Conservation (phyloP, 2,329 filamentous ascomycete species). For the Penicillium sp. region DNA sequence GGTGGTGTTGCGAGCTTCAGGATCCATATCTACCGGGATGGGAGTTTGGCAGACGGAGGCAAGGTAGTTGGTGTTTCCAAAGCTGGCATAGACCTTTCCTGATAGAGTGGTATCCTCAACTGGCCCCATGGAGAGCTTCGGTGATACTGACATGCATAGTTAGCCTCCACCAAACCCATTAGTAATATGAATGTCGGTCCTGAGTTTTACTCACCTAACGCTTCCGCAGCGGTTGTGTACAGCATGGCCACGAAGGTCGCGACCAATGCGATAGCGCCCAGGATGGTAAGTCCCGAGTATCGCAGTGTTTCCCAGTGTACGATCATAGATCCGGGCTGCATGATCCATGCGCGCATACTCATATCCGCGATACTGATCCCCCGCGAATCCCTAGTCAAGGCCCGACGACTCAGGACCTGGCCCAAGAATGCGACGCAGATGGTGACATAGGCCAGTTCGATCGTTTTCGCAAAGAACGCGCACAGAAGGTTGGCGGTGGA, state of each 20-base stretch:
- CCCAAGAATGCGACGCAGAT: slow-evolving; percentile 76
- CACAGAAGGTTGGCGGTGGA: slow-evolving; percentile 69
- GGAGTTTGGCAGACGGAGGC: slow-evolving; percentile 64
- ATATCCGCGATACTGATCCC: slow-evolving; percentile 78
- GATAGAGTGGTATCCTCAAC: slow-evolving; percentile 56
- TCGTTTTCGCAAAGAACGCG: slow-evolving; percentile 73
- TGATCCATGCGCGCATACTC: slow-evolving; percentile 76
- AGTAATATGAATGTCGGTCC: background rate
- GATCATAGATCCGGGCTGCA: slow-evolving; percentile 73
- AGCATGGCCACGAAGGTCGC: slow-evolving; percentile 70
- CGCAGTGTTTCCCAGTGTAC: slow-evolving; percentile 69
- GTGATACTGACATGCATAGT: slow-evolving; percentile 58
- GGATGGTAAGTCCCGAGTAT: slow-evolving; percentile 65
- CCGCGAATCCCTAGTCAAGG: slow-evolving; percentile 62
- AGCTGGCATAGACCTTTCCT: slow-evolving; percentile 64
- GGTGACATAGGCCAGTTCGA: slow-evolving; percentile 78
- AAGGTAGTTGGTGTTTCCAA: slow-evolving; percentile 66
- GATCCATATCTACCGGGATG: slow-evolving; percentile 52
- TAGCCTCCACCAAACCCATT: background rate
- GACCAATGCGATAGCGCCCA: slow-evolving; percentile 67
- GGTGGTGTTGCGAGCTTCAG: slow-evolving; percentile 50
- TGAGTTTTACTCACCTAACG: slow-evolving; percentile 53
- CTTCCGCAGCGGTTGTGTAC: slow-evolving; percentile 77
- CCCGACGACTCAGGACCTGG: slow-evolving; percentile 72
- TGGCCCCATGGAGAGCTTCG: slow-evolving; percentile 66